Base-by-base conservation (phyloP, 768 basidiomycete species). In the Cubamyces lactineus region DNA sequence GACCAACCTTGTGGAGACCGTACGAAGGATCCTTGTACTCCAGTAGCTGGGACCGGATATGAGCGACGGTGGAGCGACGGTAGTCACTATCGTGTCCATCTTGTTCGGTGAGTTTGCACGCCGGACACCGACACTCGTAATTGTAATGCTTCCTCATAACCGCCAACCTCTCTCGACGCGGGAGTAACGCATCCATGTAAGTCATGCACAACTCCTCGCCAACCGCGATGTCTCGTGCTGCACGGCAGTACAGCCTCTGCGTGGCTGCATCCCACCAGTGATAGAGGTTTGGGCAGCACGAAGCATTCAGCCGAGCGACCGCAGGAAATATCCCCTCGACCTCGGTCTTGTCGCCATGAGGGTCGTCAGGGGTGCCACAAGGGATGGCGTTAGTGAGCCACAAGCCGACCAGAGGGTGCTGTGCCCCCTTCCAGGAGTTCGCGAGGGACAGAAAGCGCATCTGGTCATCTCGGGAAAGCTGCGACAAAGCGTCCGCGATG, bases 181-280 rank as follows among this genome's bases (percentile, higher is more conserved):
- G 45, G 9, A 46, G 12, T 8, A 23, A 19, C 5, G 19, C 34
- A 11, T 67, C 59, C 30, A 43, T 47, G 53, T 73, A 74, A n/a
- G 63, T 59, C 34, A 72, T 66, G 54, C 70, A 73, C 16, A 74
- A 60, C 52, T 74, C 72, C 57, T 74, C 70, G 12, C 66, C 71
- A 3, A 34, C 38, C 19, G 16, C 62, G 19, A 74, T 59, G 42
- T 69, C 71, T 6, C 66, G 61, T 17, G 69, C 43, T 2, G 71
- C 71, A 17, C 66, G 59, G 48, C 72, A 70, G 15, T 52, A 46
- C 56, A 74, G 67, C 8, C 59, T 51, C 15, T 62, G 61, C 16
- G 24, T 23, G 15, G 52, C 16, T 5, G 61, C 59, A 43, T 72
- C 66, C 71, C 71, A 73, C 24, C 41, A 63, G 21, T 63, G 62